Percentiles rank a stretch among this genome's conserved stretches.
Evolutionary conservation across 345 rosid genomes (phyloP).

Genomic region (Chamaenerion angustifolium): DNA sequence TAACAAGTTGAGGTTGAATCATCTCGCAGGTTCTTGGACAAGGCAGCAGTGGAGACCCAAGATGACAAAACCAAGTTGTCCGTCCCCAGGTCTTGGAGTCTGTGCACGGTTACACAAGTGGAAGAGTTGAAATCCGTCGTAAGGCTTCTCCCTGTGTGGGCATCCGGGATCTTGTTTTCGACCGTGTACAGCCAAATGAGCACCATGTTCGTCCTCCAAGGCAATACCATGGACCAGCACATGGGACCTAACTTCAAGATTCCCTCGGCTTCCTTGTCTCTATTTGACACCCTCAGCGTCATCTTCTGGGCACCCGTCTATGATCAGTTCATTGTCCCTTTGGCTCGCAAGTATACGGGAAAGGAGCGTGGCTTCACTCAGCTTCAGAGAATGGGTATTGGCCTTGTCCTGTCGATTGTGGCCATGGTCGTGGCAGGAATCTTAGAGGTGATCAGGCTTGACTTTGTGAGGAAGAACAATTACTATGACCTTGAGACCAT

Average conservation of each 20-base stretch:
- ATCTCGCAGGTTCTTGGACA: constrained; percentile 60
- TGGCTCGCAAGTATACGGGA: constrained; percentile 50
- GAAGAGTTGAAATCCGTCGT: constrained; percentile 82
- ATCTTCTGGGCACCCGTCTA: constrained; percentile 82
- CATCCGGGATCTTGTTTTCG: constrained; percentile 72
- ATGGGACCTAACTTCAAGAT: constrained; percentile 62
- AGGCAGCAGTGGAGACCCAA: constrained; percentile 68
- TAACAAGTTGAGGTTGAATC: too few species aligned
- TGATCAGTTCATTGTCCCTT: constrained; percentile 54
- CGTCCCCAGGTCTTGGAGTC: constrained; percentile 46
- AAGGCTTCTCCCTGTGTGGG: constrained; percentile 77
- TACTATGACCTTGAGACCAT: constrained; percentile 38
- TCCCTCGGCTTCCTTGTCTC: constrained; percentile 89
- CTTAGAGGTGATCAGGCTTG: constrained; percentile 51
- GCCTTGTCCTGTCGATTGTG: constrained; percentile 65
- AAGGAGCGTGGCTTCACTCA: constrained; percentile 80
- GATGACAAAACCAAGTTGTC: constrained; percentile 31
- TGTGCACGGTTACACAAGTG: constrained; percentile 83
- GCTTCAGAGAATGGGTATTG: constrained; percentile 88
- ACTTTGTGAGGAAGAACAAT: constrained; percentile 34
- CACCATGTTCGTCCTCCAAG: constrained; percentile 88
- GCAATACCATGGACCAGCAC: constrained; percentile 81
- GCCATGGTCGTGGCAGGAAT: constrained; percentile 62
- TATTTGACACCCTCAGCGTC: constrained; percentile 74
- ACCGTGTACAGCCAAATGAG: constrained; percentile 84